These are phyloP conservation scores for Cenchrus purpureus DNA, from an alignment of 176 grass and related monocot species.

Conservation along the genomic window DNA sequence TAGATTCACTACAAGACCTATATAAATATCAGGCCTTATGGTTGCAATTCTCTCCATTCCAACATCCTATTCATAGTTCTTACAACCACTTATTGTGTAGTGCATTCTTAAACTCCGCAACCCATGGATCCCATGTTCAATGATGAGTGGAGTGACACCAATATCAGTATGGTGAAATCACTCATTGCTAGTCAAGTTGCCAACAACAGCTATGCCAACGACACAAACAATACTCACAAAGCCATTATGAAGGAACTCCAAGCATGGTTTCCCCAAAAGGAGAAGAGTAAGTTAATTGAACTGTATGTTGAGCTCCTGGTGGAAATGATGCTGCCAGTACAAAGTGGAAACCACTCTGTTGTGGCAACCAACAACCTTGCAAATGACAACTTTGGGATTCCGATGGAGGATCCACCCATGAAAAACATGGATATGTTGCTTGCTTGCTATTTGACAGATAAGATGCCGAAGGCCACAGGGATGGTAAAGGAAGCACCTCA, in stretches of 20 bases:
- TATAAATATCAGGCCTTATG: too few relatives aligned
- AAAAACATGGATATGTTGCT: neutral
- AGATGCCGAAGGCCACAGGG: neutral
- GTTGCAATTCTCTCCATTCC: neutral
- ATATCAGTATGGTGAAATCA: neutral
- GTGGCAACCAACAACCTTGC: too few relatives aligned
- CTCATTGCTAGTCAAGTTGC: neutral
- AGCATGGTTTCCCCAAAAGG: conserved; percentile 24
- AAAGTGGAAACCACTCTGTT: neutral
- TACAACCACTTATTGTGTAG: neutral
- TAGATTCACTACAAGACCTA: too few relatives aligned
- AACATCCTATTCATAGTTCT: neutral
- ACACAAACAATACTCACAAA: conserved; percentile 3
- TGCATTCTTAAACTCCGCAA: neutral
- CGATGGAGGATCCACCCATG: neutral
- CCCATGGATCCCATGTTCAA: neutral
- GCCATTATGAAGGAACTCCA: conserved; percentile 1
- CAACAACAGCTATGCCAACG: neutral
- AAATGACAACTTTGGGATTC: neutral
- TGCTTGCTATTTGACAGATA: neutral
- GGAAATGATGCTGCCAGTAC: neutral
- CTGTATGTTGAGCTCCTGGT: conserved; percentile 33
- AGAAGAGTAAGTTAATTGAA: conserved; percentile 13
- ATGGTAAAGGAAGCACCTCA: neutral
- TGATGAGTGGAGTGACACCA: neutral